These are phyloP conservation scores for Cucumis melo DNA, from an alignment of 306 rosid species.

Conservation along the genomic window DNA sequence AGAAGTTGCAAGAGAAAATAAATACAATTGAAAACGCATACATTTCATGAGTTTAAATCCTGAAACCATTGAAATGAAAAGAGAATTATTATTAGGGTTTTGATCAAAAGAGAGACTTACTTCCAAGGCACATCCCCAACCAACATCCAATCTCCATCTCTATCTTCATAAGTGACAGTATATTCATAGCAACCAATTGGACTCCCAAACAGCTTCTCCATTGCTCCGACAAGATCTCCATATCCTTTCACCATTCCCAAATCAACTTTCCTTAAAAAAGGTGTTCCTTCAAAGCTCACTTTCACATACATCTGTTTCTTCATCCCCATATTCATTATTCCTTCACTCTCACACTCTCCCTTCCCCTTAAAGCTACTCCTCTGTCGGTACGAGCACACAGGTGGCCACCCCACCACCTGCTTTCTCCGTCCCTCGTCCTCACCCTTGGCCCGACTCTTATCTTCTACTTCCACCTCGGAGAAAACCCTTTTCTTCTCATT, in stretches of 20 bases:
- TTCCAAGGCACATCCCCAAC: conserved; percentile 13
- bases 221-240: conserved; percentile 42
- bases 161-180: conserved; percentile 23
- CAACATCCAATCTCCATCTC: conserved; percentile 12
- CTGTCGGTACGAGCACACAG: conserved; percentile 70
- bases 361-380: conserved; percentile 34
- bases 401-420: conserved; percentile 88
- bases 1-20: too few relatives aligned
- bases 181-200: conserved; percentile 50
- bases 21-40: too few relatives aligned
- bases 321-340: neutral
- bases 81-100: neutral
- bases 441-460: neutral
- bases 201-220: conserved; percentile 72
- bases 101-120: conserved; percentile 6
- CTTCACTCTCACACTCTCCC: neutral
- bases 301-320: conserved; percentile 61
- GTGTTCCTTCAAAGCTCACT: conserved; percentile 91
- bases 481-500: conserved; percentile 57
- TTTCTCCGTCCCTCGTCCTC: conserved; percentile 15
- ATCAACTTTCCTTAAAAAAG: conserved; percentile 74
- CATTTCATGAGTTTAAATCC: too few relatives aligned
- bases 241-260: conserved; percentile 39
- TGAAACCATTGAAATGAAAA: neutral
- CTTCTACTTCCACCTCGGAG: conserved; percentile 35